Conservation (phyloP, 1,284 basidiomycete genomes). For the Trichosporon faecale region DNA sequence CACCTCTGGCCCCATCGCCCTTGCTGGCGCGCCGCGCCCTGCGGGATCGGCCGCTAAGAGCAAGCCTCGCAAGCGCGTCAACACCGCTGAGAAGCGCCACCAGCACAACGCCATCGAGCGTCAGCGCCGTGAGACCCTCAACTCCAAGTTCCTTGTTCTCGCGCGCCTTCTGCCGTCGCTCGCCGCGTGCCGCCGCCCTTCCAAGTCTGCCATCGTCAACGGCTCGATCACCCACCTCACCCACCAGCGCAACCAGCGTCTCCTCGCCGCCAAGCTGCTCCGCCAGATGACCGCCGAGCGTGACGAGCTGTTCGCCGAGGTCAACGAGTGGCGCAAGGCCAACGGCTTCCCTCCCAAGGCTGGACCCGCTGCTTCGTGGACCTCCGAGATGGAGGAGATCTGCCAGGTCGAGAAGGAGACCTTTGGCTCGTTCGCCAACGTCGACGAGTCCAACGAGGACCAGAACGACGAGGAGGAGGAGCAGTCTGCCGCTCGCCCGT, state of each 20-base stretch:
- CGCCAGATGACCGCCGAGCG: conserved; percentile 70
- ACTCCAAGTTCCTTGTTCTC: conserved; percentile 79
- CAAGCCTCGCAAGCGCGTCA: conserved; percentile 68
- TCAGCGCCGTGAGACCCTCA: conserved; percentile 83
- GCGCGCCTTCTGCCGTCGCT: conserved; percentile 84
- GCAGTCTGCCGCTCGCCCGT: conserved; percentile 16
- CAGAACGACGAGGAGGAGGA: conserved; percentile 40
- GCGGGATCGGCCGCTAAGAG: conserved; percentile 56
- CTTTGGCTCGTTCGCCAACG: conserved; percentile 48
- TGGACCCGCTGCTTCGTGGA: conserved; percentile 56
- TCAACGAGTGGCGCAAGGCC: conserved; percentile 82
- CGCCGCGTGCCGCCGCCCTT: conserved; percentile 81
- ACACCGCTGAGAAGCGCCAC: conserved; percentile 87
- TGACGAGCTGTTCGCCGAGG: conserved; percentile 73
- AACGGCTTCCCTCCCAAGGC: conserved; percentile 59
- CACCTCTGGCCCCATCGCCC: conserved; percentile 21
- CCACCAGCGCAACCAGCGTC: conserved; percentile 71
- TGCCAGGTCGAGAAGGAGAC: conserved; percentile 50
- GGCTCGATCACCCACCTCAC: conserved; percentile 80
- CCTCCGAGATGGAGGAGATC: conserved; percentile 47
- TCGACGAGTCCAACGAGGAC: conserved; percentile 37
- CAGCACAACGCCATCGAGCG: conserved; percentile 94
- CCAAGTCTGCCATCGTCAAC: conserved; percentile 92
- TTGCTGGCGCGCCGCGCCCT: conserved; percentile 26
- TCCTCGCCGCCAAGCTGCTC: conserved; percentile 71